phyloP scores from a whole-genome alignment of 768 basidiomycete species.

The Russula sp. region DNA sequence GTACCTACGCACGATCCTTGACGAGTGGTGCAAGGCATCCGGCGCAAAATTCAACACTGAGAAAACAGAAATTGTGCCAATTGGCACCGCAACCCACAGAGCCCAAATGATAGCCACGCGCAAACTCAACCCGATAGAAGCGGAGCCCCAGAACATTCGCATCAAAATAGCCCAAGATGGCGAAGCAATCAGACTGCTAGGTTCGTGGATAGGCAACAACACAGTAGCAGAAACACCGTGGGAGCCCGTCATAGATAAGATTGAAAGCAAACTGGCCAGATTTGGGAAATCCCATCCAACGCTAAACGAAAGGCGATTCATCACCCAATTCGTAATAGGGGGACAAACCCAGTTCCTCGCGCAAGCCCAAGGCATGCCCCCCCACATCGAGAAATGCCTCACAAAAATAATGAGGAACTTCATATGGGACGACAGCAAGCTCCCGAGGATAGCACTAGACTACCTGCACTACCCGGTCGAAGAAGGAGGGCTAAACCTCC shows the following conservation, averaged over 20 bases:
- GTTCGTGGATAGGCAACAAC: neutral
- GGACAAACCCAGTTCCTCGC: conserved; percentile 29
- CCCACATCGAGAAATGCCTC: conserved; percentile 10
- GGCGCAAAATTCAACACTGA: conserved; percentile 24
- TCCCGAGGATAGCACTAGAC: too few species aligned
- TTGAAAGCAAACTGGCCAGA: neutral
- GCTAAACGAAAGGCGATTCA: conserved; percentile 9
- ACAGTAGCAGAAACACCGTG: neutral
- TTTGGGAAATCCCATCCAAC: conserved; percentile 23
- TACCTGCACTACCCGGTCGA: neutral
- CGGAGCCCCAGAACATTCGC: fast-evolving
- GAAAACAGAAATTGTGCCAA: conserved; percentile 36
- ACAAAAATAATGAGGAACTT: conserved; percentile 15
- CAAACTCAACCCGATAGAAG: neutral
- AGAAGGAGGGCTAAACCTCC: neutral
- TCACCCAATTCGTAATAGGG: conserved; percentile 20
- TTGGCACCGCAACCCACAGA: conserved; percentile 25
- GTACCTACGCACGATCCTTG: conserved; percentile 26
- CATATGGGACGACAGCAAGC: neutral
- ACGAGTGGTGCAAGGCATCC: conserved; percentile 32
- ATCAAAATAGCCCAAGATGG: neutral
- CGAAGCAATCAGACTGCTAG: neutral
- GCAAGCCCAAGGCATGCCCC: conserved; percentile 29
- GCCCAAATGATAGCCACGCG: fast-evolving
- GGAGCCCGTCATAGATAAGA: conserved; percentile 21